Evolutionary conservation across 2,329 filamentous ascomycete genomes (phyloP).

Genomic region (Rosellinia necatrix): DNA sequence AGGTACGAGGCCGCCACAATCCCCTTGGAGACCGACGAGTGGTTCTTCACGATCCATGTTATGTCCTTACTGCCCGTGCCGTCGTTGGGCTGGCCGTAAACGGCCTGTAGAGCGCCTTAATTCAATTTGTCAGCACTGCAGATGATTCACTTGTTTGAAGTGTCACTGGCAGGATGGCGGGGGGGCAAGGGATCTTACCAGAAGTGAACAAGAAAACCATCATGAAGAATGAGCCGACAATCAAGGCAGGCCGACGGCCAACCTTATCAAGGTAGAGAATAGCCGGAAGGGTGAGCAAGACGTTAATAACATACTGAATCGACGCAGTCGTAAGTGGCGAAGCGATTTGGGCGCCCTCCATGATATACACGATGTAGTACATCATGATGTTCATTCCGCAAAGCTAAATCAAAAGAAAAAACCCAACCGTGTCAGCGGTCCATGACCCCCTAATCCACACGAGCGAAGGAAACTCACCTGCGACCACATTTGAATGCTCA

Average conservation of each 20-base stretch:
- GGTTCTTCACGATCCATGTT: slow-evolving; percentile 61
- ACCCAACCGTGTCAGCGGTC: slow-evolving; percentile 18
- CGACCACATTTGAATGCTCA: slow-evolving; percentile 63
- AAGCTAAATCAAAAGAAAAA: slow-evolving; percentile 19
- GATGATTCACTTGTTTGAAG: neutral
- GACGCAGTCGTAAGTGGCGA: slow-evolving; percentile 63
- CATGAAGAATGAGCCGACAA: slow-evolving; percentile 62
- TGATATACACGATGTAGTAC: slow-evolving; percentile 65
- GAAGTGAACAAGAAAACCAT: slow-evolving; percentile 66
- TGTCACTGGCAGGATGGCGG: no score
- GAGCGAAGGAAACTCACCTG: slow-evolving; percentile 42
- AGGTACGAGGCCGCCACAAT: slow-evolving; percentile 74
- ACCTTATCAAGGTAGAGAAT: slow-evolving; percentile 64
- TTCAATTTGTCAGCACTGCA: slow-evolving; percentile 2
- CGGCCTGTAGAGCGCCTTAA: slow-evolving; percentile 60
- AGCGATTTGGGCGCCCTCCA: slow-evolving; percentile 61
- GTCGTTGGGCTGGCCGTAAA: slow-evolving; percentile 57
- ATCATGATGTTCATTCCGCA: slow-evolving; percentile 64
- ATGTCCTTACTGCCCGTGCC: slow-evolving; percentile 49
- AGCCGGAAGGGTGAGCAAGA: slow-evolving; percentile 61
- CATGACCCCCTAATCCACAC: no score
- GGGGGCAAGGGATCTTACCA: slow-evolving; percentile 42
- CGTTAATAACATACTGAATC: slow-evolving; percentile 69
- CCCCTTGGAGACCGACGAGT: slow-evolving; percentile 60
- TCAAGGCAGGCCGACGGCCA: slow-evolving; percentile 61